Base-by-base conservation (phyloP, 2,329 filamentous ascomycete genomes). In the Fusarium protoensiforme region DNA sequence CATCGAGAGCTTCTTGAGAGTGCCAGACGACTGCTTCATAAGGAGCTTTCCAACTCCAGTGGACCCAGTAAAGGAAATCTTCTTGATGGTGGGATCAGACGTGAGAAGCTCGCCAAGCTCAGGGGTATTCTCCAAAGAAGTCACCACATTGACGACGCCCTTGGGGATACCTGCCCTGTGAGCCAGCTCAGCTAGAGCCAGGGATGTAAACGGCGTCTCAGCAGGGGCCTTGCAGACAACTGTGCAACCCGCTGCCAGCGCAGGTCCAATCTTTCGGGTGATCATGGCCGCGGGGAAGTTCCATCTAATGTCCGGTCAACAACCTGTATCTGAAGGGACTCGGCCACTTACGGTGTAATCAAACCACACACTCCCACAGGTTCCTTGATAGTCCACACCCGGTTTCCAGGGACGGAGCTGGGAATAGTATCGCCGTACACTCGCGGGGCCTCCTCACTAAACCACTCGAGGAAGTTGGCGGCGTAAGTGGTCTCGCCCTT, bases 11-110 rank as follows among this genome's bases (percentile, higher is more conserved):
- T 91, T 89, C 88, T 98, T 98, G 75, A 98, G 85, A 0, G 95
- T 98, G 43, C 90, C 88, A 0, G 95, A 90, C 13, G 93, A 92
- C 83, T 98, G 95, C 85, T 93, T 93, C 95, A 98, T 98, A 63
- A 99, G 90, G 8, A 92, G 86, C 81, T 92, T 92, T 35, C 91
- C 91, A 39, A 93, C 90, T 51, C 80, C 83, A 1, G 91, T 93
- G 24, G 84, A 98, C 58, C 96, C 96, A 1, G 96, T 98, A 82
- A 99, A 99, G 16, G 94, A 98, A 48, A 98, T 89, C 83, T 98
- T 98, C 81, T 93, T 93, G 73, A 99, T 87, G 3, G 88, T 90
- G 5, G 93, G 90, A 78, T 82, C 79, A 1, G 93, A 92, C 13
- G 94, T 97, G 64, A 98, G 87, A 22, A 90, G 84, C 81, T 92